Evolutionary conservation across 495 filamentous ascomycete species (phyloP), one percentile per base, ranked within the genome.

Genomic region (Penicillium crystallinum): DNA sequence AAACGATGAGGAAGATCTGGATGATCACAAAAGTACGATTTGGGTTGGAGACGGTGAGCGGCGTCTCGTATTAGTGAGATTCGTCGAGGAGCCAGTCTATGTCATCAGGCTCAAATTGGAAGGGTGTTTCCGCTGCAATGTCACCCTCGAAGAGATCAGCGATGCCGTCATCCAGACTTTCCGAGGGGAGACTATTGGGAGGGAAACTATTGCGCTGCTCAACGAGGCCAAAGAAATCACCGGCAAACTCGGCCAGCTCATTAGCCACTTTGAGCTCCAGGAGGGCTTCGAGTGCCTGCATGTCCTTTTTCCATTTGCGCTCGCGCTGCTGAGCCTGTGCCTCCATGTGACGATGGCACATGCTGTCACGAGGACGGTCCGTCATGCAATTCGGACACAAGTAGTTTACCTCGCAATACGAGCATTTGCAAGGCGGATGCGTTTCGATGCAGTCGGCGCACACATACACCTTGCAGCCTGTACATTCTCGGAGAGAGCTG

Each of bases 381-480:
- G 73, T 72, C 38, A 67, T 63, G 59, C 80, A 82, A 55, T 76
- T 74, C 0, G 79, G 79, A 52, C 80, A 82, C 45, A 75, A 62
- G 57, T 75, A 82, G 59, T 77, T 74, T 12, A 67, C 66, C 36
- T 73, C 72, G 63, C 80, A 82, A 58, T 73, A 77, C 15, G 75
- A 69, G 67, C 80, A 82, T 41, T 72, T 67, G 65, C 79, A 82
- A 9, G 71, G 71, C 17, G 77, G 74, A 22, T 77, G 66, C 25
- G 59, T 60, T 21, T 58, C 49, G 6, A 72, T 60, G 58, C 79
- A 81, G 49, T 81, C 79, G 52, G 77, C 69, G 51, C 80, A 83
- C n/a, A 82, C 79, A 49, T 75, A 68, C 4, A 83, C 77, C 4
- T 68, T 67, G 55, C 80, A 83, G 31, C 65, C 69, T n/a, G 68